Conservation (phyloP, 116 monocot genomes). For the Iris pallida region DNA sequence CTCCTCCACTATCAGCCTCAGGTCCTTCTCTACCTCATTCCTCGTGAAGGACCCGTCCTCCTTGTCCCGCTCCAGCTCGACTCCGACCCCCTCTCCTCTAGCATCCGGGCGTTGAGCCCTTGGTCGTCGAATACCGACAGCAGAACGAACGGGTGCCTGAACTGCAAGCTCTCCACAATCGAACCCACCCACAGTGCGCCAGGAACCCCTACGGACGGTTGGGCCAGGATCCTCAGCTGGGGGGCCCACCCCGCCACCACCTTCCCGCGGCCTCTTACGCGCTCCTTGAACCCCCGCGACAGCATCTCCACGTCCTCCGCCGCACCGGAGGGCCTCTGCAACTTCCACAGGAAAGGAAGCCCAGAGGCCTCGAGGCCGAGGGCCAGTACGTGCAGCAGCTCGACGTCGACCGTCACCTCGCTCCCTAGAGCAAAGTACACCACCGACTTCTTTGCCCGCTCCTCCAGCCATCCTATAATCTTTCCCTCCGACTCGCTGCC, state of each 20-base stretch:
- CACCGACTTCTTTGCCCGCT: slow-evolving; percentile 10
- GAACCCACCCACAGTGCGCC: slow-evolving; percentile 38
- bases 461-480: slow-evolving; percentile 28
- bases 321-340: no score
- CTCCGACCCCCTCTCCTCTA: slow-evolving; percentile 16
- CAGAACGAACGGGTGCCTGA: slow-evolving; percentile 12
- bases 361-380: slow-evolving; percentile 25
- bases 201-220: slow-evolving; percentile 22
- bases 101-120: slow-evolving; percentile 25
- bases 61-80: slow-evolving; percentile 26
- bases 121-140: slow-evolving; percentile 22
- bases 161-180: slow-evolving; percentile 17
- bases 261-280: slow-evolving; percentile 9
- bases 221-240: slow-evolving; percentile 20
- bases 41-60: slow-evolving; percentile 22
- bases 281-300: slow-evolving; percentile 18
- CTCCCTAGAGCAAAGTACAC: slow-evolving; percentile 45
- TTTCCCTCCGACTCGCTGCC: background rate
- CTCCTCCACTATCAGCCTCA: no score
- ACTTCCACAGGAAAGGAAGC: slow-evolving; percentile 45
- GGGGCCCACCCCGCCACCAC: slow-evolving; percentile 19
- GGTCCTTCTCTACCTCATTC: slow-evolving; percentile 12
- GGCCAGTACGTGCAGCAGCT: slow-evolving; percentile 38
- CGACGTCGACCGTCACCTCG: slow-evolving; percentile 21
- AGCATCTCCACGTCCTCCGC: background rate